Evolutionary conservation across 352 stramenopile genomes (phyloP), one percentile per base, ranked within the genome.

Genomic region (Globisporangium heterothallicum): DNA sequence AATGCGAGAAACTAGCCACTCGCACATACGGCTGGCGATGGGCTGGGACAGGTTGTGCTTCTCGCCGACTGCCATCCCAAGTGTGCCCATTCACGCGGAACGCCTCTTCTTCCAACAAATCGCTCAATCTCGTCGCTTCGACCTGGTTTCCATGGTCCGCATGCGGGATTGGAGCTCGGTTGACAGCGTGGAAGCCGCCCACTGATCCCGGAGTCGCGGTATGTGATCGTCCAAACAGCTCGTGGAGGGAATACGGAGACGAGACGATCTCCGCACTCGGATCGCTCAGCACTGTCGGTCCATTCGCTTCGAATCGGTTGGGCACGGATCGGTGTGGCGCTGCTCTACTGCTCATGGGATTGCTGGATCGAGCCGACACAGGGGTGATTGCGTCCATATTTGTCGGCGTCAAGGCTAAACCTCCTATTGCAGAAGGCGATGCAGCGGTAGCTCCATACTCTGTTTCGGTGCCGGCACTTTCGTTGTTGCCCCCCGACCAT

Each of bases 401-500:
- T 18, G 54, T 61, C 29, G 54, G 54, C 1, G 54, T 61, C 38
- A 47, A 27, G 19, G 47, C 36, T 10, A 61, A 49, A 16, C 30
- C 21, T 5, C 24, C 35, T 22, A 16, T 14, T 34, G 34, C 24
- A 6, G 53, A 32, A 4, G 53, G 44, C 8, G 53, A 48, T 4
- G 34, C 36, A 6, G 14, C 46, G 5, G 34, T 46, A 12, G 21
- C 34, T 10, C 40, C 19, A 8, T 46, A 48, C 19, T 61, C 55
- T 9, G 40, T 21, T 18, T 70, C 66, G 29, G 69, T 67, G 1
- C 64, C 60, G 25, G 32, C 55, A 29, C 73, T 64, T n/a, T 76
- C 67, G 7, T 64, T 70, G 34, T 63, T 58, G 14, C 71, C 70
- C 22, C 74, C 74, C 9, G 64, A 69, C 79, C 79, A 92, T 68